These are phyloP conservation scores for Mortierella antarctica DNA, from an alignment of 192 early-diverging fungal species.

Conservation along the genomic window DNA sequence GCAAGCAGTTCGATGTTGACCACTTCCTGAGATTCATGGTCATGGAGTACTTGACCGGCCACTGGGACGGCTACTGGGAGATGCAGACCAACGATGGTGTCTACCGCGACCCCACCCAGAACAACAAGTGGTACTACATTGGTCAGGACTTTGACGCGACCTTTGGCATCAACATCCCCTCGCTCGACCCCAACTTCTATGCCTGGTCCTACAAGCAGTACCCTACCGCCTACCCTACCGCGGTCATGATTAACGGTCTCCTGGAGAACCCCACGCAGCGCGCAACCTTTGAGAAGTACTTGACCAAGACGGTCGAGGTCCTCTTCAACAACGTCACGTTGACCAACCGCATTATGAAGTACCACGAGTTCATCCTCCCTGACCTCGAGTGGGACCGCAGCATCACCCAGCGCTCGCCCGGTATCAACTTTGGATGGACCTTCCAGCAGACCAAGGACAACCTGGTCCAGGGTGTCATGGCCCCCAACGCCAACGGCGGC, in stretches of 20 bases:
- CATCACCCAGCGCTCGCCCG: slow-evolving; percentile 61
- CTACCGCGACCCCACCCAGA: slow-evolving; percentile 55
- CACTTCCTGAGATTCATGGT: slow-evolving; percentile 61
- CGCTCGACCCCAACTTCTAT: slow-evolving; percentile 18
- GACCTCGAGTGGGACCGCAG: slow-evolving; percentile 60
- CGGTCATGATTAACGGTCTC: slow-evolving; percentile 57
- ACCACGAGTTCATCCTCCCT: slow-evolving; percentile 55
- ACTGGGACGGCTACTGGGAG: slow-evolving; percentile 65
- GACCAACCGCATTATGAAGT: slow-evolving; percentile 47
- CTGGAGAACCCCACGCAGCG: slow-evolving; percentile 51
- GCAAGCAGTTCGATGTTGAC: slow-evolving; percentile 51
- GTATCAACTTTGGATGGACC: slow-evolving; percentile 57
- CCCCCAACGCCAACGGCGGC: slow-evolving; percentile 26
- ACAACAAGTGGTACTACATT: slow-evolving; percentile 56
- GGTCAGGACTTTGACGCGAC: slow-evolving; percentile 63
- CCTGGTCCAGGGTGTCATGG: slow-evolving; percentile 28
- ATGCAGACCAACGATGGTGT: slow-evolving; percentile 60
- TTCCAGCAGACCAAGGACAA: slow-evolving; percentile 50
- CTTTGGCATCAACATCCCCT: slow-evolving; percentile 58
- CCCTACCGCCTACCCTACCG: slow-evolving; percentile 47
- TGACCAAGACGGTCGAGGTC: slow-evolving; percentile 53
- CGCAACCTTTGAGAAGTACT: slow-evolving; percentile 53
- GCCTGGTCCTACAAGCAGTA: slow-evolving; percentile 50
- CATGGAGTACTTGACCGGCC: slow-evolving; percentile 58
- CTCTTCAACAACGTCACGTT: slow-evolving; percentile 61